Conservation (phyloP, 208 protist species). For the Wallacemonas rigidus region DNA sequence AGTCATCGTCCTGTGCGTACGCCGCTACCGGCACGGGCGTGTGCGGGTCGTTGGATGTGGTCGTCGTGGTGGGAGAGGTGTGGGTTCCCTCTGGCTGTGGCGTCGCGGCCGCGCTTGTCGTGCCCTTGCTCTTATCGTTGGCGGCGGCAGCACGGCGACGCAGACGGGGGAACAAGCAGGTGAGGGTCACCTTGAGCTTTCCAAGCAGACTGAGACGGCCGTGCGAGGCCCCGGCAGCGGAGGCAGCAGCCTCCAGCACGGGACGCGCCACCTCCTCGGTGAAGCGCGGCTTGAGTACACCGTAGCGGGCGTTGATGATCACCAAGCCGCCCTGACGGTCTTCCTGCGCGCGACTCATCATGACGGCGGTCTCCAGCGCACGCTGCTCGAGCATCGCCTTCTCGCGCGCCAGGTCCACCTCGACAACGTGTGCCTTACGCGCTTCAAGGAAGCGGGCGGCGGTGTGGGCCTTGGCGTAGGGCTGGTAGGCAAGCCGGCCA, state of each 20-base stretch:
- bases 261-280: conserved; percentile 30
- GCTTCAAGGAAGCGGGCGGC: conserved; percentile 42
- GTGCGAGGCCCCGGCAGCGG: not conserved
- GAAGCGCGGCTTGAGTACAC: conserved; percentile 70
- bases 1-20: conserved; percentile 17
- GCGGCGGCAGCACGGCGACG: not conserved
- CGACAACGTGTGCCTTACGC: conserved; percentile 63
- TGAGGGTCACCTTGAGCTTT: not conserved
- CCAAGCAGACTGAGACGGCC: not conserved
- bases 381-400: conserved; percentile 69
- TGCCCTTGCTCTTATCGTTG: not conserved
- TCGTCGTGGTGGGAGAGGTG: not conserved
- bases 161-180: conserved; percentile 3
- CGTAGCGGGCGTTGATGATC: conserved; percentile 87
- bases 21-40: not conserved
- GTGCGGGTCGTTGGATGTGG: conserved; percentile 2
- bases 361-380: conserved; percentile 54
- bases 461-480: conserved; percentile 49
- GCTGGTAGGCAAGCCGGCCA: conserved; percentile 42
- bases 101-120: not conserved
- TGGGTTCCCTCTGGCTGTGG: not conserved
- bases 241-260: conserved; percentile 6
- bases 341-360: conserved; percentile 52
- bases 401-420: conserved; percentile 76
- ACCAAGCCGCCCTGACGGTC: conserved; percentile 78